phyloP scores from a whole-genome alignment of 441 rosid genomes.

The Lepidium campestre region DNA sequence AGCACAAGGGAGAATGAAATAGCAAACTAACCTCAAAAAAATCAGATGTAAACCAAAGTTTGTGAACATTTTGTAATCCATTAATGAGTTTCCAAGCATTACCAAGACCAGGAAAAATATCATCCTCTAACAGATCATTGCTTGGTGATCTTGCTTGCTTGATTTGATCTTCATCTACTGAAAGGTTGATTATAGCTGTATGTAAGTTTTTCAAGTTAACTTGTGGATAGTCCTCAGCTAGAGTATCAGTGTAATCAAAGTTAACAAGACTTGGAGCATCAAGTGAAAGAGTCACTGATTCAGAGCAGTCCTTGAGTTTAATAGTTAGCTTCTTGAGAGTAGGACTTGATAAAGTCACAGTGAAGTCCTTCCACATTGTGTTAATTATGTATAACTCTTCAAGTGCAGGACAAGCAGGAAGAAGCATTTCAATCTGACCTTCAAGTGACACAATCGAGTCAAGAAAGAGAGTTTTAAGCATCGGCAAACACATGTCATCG shows the following conservation, averaged over 20 bases:
- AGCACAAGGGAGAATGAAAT: not conserved
- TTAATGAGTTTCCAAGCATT: not conserved
- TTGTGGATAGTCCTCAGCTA: not conserved
- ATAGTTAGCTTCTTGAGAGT: constrained; percentile 3
- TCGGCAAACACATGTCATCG: not conserved
- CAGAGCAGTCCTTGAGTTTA: not conserved
- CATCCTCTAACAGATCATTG: not conserved
- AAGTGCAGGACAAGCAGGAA: not conserved
- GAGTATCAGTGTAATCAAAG: not conserved
- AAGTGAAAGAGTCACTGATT: not conserved
- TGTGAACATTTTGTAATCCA: not conserved
- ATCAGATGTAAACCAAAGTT: not conserved
- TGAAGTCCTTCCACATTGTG: not conserved
- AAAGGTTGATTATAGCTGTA: not conserved
- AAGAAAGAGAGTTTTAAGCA: not conserved
- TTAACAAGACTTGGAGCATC: constrained; percentile 1
- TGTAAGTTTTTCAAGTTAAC: not conserved
- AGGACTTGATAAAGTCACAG: not conserved
- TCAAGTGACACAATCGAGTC: not conserved
- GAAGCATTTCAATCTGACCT: not conserved
- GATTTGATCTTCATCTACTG: not conserved
- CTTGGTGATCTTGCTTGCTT: not conserved
- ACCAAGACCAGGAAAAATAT: not conserved
- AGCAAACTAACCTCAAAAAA: not conserved
- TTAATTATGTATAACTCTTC: not conserved